Conservation (phyloP, 192 early-diverging fungal species). For the Backusella tarrabulga region DNA sequence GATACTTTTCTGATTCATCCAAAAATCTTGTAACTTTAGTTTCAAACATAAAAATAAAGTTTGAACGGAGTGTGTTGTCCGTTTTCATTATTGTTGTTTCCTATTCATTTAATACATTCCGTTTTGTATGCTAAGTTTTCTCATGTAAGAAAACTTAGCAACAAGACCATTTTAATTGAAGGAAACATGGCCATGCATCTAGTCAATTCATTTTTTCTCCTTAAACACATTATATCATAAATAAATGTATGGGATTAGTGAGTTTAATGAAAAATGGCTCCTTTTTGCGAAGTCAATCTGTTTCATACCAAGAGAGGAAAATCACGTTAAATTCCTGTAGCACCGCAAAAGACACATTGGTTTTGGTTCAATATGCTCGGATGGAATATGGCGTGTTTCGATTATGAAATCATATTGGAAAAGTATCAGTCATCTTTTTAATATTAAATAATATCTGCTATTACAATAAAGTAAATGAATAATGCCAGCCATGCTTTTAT, state of each 20-base stretch:
- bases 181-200: neutral
- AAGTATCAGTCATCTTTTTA: neutral
- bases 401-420: neutral
- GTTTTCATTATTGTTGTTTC: neutral
- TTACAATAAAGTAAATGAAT: neutral
- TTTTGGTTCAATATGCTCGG: neutral
- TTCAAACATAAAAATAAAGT: neutral
- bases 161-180: neutral
- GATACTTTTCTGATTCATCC: slow-evolving; percentile 1
- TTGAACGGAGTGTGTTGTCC: neutral
- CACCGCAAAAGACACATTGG: neutral
- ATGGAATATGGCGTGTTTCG: neutral
- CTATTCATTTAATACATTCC: neutral
- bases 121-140: neutral
- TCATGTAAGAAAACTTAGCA: neutral
- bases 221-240: neutral
- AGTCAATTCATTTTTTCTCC: neutral
- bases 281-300: neutral
- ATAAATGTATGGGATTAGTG: neutral
- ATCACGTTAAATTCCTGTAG: neutral
- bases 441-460: neutral
- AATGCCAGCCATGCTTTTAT: no score
- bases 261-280: neutral
- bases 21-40: neutral
- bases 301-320: neutral